Conservation (phyloP, 2,329 filamentous ascomycete species). For the Fragosphaeria purpurea region DNA sequence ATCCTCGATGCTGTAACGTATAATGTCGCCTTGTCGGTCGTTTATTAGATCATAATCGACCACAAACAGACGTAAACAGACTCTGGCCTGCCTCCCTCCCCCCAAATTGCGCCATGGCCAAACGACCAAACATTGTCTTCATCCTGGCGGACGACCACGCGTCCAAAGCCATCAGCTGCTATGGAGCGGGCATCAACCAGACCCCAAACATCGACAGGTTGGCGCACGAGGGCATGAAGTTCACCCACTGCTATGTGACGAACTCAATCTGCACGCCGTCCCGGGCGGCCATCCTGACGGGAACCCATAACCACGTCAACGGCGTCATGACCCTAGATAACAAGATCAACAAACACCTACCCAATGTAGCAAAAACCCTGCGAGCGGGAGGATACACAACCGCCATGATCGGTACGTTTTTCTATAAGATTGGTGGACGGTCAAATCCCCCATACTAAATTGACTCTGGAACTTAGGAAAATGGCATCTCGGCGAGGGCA, state of each 20-base stretch:
- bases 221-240: constrained; percentile 37
- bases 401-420: constrained; percentile 31
- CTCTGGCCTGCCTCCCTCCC: no score
- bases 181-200: constrained; percentile 40
- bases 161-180: constrained; percentile 36
- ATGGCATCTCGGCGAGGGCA: constrained; percentile 42
- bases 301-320: constrained; percentile 44
- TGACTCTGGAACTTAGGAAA: constrained; percentile 22
- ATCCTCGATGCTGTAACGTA: no score
- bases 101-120: neutral
- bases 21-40: no score
- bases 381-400: constrained; percentile 37
- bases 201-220: constrained; percentile 42
- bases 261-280: constrained; percentile 44
- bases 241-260: constrained; percentile 45
- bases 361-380: constrained; percentile 42
- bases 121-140: constrained; percentile 33
- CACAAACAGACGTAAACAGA: no score
- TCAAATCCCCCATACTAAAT: no score
- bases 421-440: no score
- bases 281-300: constrained; percentile 37
- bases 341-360: constrained; percentile 38
- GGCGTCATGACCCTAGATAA: constrained; percentile 38
- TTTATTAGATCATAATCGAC: no score
- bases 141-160: constrained; percentile 48